These are phyloP conservation scores for Petrea volubilis DNA, from an alignment of 257 asterid species.

Conservation along the genomic window DNA sequence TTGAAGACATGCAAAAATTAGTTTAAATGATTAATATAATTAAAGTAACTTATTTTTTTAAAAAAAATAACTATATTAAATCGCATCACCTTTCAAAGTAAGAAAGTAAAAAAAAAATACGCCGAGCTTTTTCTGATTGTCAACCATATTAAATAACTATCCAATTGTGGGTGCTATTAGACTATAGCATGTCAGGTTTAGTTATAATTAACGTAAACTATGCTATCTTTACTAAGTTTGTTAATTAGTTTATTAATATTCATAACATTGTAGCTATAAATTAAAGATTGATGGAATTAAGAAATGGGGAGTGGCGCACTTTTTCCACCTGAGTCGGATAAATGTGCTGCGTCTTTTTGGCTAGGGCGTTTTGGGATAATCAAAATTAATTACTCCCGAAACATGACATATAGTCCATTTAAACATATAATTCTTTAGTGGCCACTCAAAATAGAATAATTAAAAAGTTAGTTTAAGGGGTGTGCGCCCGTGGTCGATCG, in stretches of 20 bases:
- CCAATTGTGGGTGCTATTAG: neutral
- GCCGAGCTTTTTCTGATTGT: neutral
- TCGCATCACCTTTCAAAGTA: too few relatives aligned
- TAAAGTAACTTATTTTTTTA: too few relatives aligned
- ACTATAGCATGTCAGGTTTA: neutral
- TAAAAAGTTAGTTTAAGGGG: neutral
- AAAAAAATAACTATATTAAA: too few relatives aligned
- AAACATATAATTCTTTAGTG: neutral
- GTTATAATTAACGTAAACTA: neutral
- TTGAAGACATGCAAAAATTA: too few relatives aligned
- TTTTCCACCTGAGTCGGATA: constrained; percentile 15
- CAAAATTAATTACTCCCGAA: neutral
- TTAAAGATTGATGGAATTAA: neutral
- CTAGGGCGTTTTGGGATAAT: constrained; percentile 15
- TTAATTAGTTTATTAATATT: constrained; percentile 3
- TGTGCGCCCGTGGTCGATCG: constrained; percentile 13
- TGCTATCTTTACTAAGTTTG: too few relatives aligned
- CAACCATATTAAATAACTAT: neutral
- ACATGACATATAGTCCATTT: neutral
- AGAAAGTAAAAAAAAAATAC: too few relatives aligned
- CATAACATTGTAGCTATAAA: neutral
- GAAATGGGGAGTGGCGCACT: constrained; percentile 13
- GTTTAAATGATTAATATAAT: too few relatives aligned
- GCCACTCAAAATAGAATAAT: constrained; percentile 1
- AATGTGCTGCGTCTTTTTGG: neutral